Conservation (phyloP, 129 eudicot species). For the Dittrichia graveolens region DNA sequence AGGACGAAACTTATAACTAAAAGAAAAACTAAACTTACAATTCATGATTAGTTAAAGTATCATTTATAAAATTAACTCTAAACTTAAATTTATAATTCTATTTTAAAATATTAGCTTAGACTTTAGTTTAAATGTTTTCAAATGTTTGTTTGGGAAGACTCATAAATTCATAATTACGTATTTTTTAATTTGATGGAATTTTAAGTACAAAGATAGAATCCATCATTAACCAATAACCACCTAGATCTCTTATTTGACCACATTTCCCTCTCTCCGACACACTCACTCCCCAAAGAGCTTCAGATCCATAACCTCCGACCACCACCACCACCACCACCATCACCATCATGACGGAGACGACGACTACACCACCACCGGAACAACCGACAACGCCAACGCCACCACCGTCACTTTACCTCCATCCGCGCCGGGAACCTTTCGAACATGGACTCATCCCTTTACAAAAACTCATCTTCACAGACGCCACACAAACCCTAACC, state of each 20-base stretch:
- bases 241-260: neutral
- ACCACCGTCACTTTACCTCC: constrained; percentile 28
- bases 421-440: constrained; percentile 42
- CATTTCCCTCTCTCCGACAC: constrained; percentile 19
- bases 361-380: constrained; percentile 33
- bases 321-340: constrained; percentile 17
- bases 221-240: constrained; percentile 31
- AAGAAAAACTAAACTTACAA: no score
- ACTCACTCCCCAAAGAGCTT: constrained; percentile 17
- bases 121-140: no score
- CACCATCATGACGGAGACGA: constrained; percentile 24
- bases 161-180: no score
- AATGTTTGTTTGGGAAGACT: no score
- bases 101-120: no score
- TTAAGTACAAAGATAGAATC: neutral
- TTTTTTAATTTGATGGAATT: no score
- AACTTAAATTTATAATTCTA: no score
- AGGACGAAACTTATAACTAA: no score
- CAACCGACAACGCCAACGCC: constrained; percentile 3
- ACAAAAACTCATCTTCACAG: constrained; percentile 43
- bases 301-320: constrained; percentile 28
- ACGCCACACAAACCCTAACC: constrained; percentile 42
- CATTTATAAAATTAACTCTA: no score
- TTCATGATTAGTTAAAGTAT: no score
- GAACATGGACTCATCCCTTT: constrained; percentile 45